phyloP scores from a whole-genome alignment of 768 basidiomycete species.

The Fistulinella prunicolor region DNA sequence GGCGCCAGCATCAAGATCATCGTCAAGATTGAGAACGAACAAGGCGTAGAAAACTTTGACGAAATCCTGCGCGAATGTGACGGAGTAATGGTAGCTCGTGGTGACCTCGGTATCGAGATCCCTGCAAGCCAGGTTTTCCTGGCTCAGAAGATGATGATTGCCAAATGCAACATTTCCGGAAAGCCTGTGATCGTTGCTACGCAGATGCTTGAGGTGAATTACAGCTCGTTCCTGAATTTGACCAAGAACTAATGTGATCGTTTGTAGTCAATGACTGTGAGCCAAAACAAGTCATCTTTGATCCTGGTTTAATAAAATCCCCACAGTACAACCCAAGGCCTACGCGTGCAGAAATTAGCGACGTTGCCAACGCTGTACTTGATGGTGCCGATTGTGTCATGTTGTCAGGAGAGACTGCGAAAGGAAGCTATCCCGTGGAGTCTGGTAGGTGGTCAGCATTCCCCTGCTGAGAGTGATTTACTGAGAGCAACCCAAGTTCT shows the following conservation, averaged over 20 bases:
- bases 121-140: slow-evolving; percentile 99
- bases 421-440: slow-evolving; percentile 93
- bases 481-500: slow-evolving; percentile 53
- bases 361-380: slow-evolving; percentile 98
- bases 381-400: slow-evolving; percentile 99
- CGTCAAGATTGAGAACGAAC: slow-evolving; percentile 99
- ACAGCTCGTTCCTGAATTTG: background rate
- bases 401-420: slow-evolving; percentile 99
- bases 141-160: slow-evolving; percentile 99
- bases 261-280: slow-evolving; percentile 88
- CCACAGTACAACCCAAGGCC: slow-evolving; percentile 93
- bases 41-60: slow-evolving; percentile 98
- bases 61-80: slow-evolving; percentile 94
- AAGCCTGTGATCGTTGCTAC: slow-evolving; percentile 99
- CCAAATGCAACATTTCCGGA: slow-evolving; percentile 96
- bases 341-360: slow-evolving; percentile 97
- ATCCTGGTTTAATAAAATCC: slow-evolving; percentile 2
- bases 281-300: slow-evolving; percentile 8
- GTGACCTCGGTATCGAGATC: slow-evolving; percentile 99
- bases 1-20: slow-evolving; percentile 98
- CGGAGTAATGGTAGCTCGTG: slow-evolving; percentile 99
- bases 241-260: slow-evolving; percentile 9
- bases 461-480: background rate
- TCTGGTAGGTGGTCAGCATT: slow-evolving; percentile 57
- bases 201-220: slow-evolving; percentile 92